Conservation (phyloP, 2,329 filamentous ascomycete species). For the Exophiala sp. region DNA sequence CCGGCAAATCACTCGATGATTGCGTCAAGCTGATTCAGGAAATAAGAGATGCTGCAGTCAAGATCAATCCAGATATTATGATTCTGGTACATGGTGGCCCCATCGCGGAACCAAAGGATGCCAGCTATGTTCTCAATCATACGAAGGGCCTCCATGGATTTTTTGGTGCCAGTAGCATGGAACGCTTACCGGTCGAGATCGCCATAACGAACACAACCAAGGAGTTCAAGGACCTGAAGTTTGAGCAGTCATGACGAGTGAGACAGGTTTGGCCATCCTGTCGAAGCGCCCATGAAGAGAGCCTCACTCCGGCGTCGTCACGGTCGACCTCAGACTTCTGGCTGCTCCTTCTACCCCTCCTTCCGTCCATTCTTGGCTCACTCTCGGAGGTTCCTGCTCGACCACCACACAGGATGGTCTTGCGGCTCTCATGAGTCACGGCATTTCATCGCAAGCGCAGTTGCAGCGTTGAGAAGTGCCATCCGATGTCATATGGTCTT, state of each 20-base stretch:
- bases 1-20: constrained; percentile 61
- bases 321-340: too few relatives aligned
- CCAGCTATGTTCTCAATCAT: constrained; percentile 58
- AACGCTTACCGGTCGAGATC: constrained; percentile 64
- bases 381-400: too few relatives aligned
- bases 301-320: too few relatives aligned
- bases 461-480: too few relatives aligned
- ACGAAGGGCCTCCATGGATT: constrained; percentile 67
- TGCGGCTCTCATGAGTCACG: too few relatives aligned
- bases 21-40: constrained; percentile 60
- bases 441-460: too few relatives aligned
- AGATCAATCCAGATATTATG: constrained; percentile 56
- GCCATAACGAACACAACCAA: constrained; percentile 60
- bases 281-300: too few relatives aligned
- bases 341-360: too few relatives aligned
- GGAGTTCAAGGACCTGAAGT: constrained; percentile 49
- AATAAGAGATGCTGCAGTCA: constrained; percentile 59
- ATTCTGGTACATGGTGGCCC: constrained; percentile 69
- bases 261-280: too few relatives aligned
- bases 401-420: too few relatives aligned
- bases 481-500: too few relatives aligned
- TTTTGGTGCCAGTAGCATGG: constrained; percentile 68
- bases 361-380: too few relatives aligned
- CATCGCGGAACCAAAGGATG: constrained; percentile 62
- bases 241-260: constrained; percentile 14